Evolutionary conservation across 352 stramenopile genomes (phyloP).

Genomic region (Phytophthora pisi): DNA sequence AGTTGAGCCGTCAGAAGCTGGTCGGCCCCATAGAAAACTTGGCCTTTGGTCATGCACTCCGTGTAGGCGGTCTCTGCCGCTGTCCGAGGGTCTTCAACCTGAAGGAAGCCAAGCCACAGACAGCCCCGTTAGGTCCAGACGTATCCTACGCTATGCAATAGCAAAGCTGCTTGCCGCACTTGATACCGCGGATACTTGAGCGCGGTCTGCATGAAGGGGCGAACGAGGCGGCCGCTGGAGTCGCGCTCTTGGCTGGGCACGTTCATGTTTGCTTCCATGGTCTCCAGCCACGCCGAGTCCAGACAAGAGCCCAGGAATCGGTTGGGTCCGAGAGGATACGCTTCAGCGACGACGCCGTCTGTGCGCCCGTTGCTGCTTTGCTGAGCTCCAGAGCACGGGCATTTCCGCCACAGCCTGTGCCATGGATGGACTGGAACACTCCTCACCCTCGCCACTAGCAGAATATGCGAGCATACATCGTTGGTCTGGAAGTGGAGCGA

Average conservation of each 20-base stretch:
- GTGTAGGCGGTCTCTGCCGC: background rate
- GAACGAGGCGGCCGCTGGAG: constrained; percentile 29
- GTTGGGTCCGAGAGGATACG: constrained; percentile 34
- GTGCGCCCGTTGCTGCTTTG: background rate
- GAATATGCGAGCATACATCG: too few relatives aligned
- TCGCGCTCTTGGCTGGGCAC: constrained; percentile 35
- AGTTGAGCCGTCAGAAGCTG: constrained; percentile 15
- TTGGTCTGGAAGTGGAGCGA: too few relatives aligned
- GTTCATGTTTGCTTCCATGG: constrained; percentile 25
- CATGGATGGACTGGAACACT: background rate
- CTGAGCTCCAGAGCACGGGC: too few relatives aligned
- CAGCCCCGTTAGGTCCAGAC: too few relatives aligned
- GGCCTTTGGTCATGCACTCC: background rate
- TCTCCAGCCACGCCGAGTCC: constrained; percentile 36
- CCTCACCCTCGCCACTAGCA: too few relatives aligned
- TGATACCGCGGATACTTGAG: constrained; percentile 35
- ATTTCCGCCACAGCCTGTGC: background rate
- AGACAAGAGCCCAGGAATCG: constrained; percentile 59
- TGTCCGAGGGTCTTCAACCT: background rate
- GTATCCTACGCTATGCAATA: too few relatives aligned
- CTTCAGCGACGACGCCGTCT: background rate
- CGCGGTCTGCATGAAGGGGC: constrained; percentile 50
- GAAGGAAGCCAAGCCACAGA: background rate
- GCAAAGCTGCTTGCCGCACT: constrained; percentile 3
- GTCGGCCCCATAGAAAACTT: constrained; percentile 30